These are phyloP conservation scores for Pseudodiploospora longispora DNA, from an alignment of 2,329 filamentous ascomycete genomes.

Conservation along the genomic window DNA sequence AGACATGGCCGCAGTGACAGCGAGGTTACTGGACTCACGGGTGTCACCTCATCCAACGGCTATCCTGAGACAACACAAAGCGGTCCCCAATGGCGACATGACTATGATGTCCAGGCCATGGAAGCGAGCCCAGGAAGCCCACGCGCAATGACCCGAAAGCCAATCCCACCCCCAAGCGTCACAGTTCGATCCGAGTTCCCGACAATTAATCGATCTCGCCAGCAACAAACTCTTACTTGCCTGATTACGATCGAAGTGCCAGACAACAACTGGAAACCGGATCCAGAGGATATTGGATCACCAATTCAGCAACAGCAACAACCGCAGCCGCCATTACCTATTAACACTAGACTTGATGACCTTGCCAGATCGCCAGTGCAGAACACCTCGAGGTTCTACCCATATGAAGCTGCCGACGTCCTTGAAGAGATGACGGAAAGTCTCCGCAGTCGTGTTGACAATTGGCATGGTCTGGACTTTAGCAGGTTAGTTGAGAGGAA, in stretches of 20 bases:
- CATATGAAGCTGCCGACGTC: slow-evolving; percentile 67
- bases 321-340: slow-evolving; percentile 20
- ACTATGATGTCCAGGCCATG: slow-evolving; percentile 96
- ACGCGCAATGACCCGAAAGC: slow-evolving; percentile 65
- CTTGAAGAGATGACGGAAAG: slow-evolving; percentile 82
- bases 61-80: slow-evolving; percentile 71
- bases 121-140: slow-evolving; percentile 75
- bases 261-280: slow-evolving; percentile 82
- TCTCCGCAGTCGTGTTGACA: slow-evolving; percentile 81
- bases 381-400: slow-evolving; percentile 52
- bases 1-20: slow-evolving; percentile 72
- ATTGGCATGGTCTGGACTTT: slow-evolving; percentile 96
- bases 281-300: slow-evolving; percentile 69
- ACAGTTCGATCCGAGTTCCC: slow-evolving; percentile 95
- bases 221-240: slow-evolving; percentile 92
- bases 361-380: slow-evolving; percentile 50
- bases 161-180: slow-evolving; percentile 85
- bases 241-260: slow-evolving; percentile 89
- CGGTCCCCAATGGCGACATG: slow-evolving; percentile 66
- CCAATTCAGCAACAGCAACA: slow-evolving; percentile 24
- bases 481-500: slow-evolving; percentile 45
- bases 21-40: slow-evolving; percentile 60
- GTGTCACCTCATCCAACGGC: slow-evolving; percentile 65
- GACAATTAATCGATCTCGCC: slow-evolving; percentile 81
- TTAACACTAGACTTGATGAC: slow-evolving; percentile 41